Conservation (phyloP, 2,329 filamentous ascomycete species). For the Botrytis aclada region DNA sequence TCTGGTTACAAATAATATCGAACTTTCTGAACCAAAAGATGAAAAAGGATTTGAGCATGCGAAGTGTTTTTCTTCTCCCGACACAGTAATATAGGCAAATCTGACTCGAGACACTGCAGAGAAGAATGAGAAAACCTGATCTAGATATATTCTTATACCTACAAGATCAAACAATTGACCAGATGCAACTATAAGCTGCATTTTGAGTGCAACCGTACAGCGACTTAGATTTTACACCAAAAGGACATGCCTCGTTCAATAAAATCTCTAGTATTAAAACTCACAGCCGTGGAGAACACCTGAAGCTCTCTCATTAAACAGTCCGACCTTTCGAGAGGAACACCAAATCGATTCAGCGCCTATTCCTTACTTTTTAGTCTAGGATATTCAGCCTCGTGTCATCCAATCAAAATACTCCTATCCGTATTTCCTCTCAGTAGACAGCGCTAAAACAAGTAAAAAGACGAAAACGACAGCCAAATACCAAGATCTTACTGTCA, state of each 20-base stretch:
- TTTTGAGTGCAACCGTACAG: not conserved
- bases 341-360: not conserved
- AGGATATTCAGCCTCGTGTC: not conserved
- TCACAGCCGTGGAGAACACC: fast-evolving
- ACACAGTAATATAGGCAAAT: too few relatives aligned
- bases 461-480: not conserved
- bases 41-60: not conserved
- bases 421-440: not conserved
- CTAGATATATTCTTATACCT: not conserved
- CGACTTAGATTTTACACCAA: not conserved
- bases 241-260: not conserved
- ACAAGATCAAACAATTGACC: not conserved
- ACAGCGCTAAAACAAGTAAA: too few relatives aligned
- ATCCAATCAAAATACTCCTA: not conserved
- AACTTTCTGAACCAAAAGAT: not conserved
- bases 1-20: not conserved
- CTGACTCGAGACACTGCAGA: too few relatives aligned
- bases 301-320: not conserved
- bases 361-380: fast-evolving
- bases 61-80: not conserved
- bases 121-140: not conserved
- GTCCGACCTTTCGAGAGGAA: not conserved
- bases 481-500: not conserved
- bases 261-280: not conserved
- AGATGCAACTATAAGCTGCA: not conserved